A percentile compares a stretch with the other conserved stretches of the same genome.
Evolutionary conservation across 2,329 filamentous ascomycete genomes (phyloP).

Genomic region (Periconia sp.): DNA sequence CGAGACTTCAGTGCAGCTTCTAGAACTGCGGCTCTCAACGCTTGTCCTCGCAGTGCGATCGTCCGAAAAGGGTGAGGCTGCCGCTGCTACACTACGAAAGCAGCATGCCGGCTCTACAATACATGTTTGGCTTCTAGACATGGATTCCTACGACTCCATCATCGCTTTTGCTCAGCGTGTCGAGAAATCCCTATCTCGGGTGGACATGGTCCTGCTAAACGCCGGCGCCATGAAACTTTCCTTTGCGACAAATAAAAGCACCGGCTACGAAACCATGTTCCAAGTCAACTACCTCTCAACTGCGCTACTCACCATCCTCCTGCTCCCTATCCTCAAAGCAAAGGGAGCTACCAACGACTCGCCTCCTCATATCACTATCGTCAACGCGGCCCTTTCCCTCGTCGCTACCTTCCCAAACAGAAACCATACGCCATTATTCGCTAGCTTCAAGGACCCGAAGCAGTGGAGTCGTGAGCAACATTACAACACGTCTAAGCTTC

Average conservation of each 20-base stretch:
- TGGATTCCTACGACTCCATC: slow-evolving; percentile 24
- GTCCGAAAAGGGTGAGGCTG: slow-evolving; percentile 27
- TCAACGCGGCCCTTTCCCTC: slow-evolving; percentile 8
- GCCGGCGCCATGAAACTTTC: slow-evolving; percentile 24
- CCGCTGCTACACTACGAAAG: slow-evolving; percentile 18
- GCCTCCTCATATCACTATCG: slow-evolving; percentile 16
- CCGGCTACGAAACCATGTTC: slow-evolving; percentile 42
- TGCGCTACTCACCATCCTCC: slow-evolving; percentile 52
- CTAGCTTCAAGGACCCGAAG: slow-evolving; percentile 14
- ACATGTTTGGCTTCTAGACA: slow-evolving; percentile 31
- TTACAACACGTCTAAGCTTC: slow-evolving; percentile 21
- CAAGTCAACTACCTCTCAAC: slow-evolving; percentile 61
- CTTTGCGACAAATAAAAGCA: slow-evolving; percentile 22
- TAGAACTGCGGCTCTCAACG: slow-evolving; percentile 15
- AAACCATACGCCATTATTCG: slow-evolving; percentile 8
- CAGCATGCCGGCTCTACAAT: slow-evolving; percentile 14
- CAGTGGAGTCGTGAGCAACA: slow-evolving; percentile 8
- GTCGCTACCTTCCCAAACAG: slow-evolving; percentile 8
- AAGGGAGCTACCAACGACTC: neutral
- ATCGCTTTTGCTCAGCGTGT: slow-evolving; percentile 17
- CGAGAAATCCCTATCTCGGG: slow-evolving; percentile 5
- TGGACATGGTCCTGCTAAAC: slow-evolving; percentile 38
- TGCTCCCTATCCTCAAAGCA: slow-evolving; percentile 39
- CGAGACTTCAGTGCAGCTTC: slow-evolving; percentile 24
- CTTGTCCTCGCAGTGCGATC: slow-evolving; percentile 37